These are phyloP conservation scores for Aureobasidium musti DNA, from an alignment of 2,329 filamentous ascomycete species.

Conservation along the genomic window DNA sequence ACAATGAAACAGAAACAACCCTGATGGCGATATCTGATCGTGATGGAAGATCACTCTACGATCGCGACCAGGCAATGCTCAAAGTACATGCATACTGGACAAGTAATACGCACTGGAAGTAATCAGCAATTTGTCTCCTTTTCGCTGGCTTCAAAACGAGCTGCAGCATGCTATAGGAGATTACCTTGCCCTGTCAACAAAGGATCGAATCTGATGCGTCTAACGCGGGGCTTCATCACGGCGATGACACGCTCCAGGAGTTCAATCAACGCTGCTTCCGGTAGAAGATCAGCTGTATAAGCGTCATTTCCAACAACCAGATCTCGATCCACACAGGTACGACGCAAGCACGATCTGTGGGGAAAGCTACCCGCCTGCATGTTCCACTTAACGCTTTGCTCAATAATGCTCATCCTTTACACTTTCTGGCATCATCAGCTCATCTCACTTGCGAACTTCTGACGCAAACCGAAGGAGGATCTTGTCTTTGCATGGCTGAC, in stretches of 20 bases:
- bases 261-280: background rate
- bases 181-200: slow-evolving; percentile 2
- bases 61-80: background rate
- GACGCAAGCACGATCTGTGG: slow-evolving; percentile 19
- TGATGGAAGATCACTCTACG: background rate
- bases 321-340: slow-evolving; percentile 21
- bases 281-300: slow-evolving; percentile 25
- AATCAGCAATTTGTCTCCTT: too few relatives aligned
- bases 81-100: too few relatives aligned
- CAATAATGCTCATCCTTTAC: background rate
- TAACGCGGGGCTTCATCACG: slow-evolving; percentile 4
- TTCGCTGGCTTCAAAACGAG: background rate
- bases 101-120: background rate
- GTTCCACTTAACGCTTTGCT: background rate
- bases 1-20: background rate
- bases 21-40: slow-evolving; percentile 7
- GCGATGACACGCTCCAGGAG: slow-evolving; percentile 1
- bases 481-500: slow-evolving; percentile 1
- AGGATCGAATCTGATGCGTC: background rate
- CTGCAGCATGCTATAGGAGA: background rate
- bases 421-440: slow-evolving; percentile 19
- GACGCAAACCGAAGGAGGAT: background rate
- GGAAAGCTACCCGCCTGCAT: slow-evolving; percentile 15
- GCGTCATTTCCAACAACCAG: slow-evolving; percentile 12
- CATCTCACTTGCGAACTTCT: background rate